Evolutionary conservation across 2,329 filamentous ascomycete genomes (phyloP).

Genomic region (Ophiognomonia clavigignenti-juglandacearum): DNA sequence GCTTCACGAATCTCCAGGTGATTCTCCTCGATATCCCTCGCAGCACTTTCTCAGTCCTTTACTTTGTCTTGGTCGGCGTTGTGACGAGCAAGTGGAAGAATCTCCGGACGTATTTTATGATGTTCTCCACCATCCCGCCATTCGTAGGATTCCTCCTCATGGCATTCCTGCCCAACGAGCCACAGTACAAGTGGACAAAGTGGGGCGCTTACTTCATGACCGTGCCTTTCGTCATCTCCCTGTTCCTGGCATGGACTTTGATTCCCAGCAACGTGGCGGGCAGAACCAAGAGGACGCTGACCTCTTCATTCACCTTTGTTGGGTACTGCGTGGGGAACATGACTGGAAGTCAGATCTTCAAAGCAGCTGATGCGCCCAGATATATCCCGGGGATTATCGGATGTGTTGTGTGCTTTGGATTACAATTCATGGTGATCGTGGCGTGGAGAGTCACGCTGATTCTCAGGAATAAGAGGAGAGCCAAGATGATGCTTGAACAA

Average conservation of each 20-base stretch:
- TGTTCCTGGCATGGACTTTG: conserved; percentile 31
- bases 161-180: conserved; percentile 29
- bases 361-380: conserved; percentile 35
- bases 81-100: conserved; percentile 28
- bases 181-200: conserved; percentile 30
- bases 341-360: conserved; percentile 41
- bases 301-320: conserved; percentile 39
- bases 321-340: conserved; percentile 43
- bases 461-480: no score
- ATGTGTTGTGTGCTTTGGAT: conserved; percentile 33
- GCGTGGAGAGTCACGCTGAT: conserved; percentile 35
- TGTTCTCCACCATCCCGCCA: conserved; percentile 28
- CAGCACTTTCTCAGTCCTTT: conserved; percentile 28
- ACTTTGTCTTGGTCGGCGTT: conserved; percentile 30
- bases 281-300: conserved; percentile 41
- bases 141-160: conserved; percentile 32
- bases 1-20: conserved; percentile 32
- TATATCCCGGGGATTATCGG: conserved; percentile 37
- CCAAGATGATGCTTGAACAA: no score
- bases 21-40: conserved; percentile 32
- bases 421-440: conserved; percentile 32
- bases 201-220: conserved; percentile 34
- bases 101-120: conserved; percentile 33
- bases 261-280: conserved; percentile 41
- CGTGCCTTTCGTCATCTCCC: conserved; percentile 26